Evolutionary conservation across 2,329 filamentous ascomycete species (phyloP).

Genomic region (Elsinoe australis): DNA sequence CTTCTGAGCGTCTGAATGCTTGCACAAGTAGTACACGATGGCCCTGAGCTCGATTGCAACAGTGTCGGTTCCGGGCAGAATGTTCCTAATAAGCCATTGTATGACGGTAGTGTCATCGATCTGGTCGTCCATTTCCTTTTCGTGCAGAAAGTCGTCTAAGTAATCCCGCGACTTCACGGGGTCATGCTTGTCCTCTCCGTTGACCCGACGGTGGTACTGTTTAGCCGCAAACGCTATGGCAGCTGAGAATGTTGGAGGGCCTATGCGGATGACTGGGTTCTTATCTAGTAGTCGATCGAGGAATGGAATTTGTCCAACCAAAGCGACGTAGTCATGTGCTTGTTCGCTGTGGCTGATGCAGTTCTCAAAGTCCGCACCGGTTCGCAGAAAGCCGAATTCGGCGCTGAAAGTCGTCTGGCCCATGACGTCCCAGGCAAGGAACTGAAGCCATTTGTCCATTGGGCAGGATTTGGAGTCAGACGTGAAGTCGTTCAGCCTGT

Average conservation of each 20-base stretch:
- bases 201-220: not conserved
- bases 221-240: not conserved
- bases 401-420: conserved; percentile 16
- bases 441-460: not conserved
- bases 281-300: conserved; percentile 14
- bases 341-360: not conserved
- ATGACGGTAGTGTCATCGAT: conserved; percentile 26
- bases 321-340: not conserved
- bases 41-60: conserved; percentile 26
- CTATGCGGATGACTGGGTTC: conserved; percentile 12
- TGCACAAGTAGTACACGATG: conserved; percentile 26
- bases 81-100: conserved; percentile 21
- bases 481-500: not conserved
- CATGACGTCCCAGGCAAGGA: conserved; percentile 15
- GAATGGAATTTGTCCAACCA: conserved; percentile 5
- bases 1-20: conserved; percentile 18
- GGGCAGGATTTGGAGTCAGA: not conserved
- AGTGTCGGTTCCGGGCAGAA: conserved; percentile 29
- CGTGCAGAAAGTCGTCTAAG: conserved; percentile 22
- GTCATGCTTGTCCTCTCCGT: not conserved
- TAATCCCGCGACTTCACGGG: conserved; percentile 18
- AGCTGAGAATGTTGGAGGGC: conserved; percentile 2
- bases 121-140: conserved; percentile 23
- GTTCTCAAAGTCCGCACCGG: not conserved
- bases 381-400: conserved; percentile 15